Base-by-base conservation (phyloP, 352 stramenopile genomes). In the Thalassiosira delicatula region DNA sequence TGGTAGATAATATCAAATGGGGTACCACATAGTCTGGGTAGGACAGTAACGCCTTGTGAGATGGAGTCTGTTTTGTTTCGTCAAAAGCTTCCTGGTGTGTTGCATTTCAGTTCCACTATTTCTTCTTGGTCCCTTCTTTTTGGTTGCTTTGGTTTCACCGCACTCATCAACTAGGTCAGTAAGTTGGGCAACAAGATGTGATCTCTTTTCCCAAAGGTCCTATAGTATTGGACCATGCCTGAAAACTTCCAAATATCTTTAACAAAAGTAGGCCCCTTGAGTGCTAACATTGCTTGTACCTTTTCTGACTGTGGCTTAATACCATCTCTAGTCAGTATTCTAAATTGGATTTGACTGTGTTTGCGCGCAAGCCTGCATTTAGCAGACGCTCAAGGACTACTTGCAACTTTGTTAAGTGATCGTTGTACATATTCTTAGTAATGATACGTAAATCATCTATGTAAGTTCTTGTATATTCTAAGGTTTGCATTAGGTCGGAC, bases 1-100 rank as follows among this genome's bases (percentile, higher is more conserved):
- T 80, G 14, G 76, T 86, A 17, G 83, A 71, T 7, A 59, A 27
- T 17, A 33, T 21, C 67, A 87, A 86, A 59, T 27, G 32, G 3
- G 4, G 3, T 11, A 12, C 21, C 14, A 11, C 46, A 32, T 59
- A 59, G 5, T 59, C 21, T n/a, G 49, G 49, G 49, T 59, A 59
- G 9, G 49, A 19, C 9, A 59, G 23, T 17, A 30, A n/a, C 12
- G 32, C 49, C 2, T 59, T 23, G 1, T 32, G 3, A 17, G 49
- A 3, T 7, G 32, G 21, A 23, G 44, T 53, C 23, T 53, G 44
- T 23, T 53, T 53, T 7, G 23, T 53, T 19, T 23, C 44, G 23
- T 53, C 14, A 19, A 53, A 53, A 4, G 14, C 44, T 23, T 53
- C 19, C 14, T 53, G 44, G 44, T 53, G 4, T 5, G 23, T 53